These are phyloP conservation scores for Mercurialis annua DNA, from an alignment of 345 rosid genomes.

Conservation along the genomic window DNA sequence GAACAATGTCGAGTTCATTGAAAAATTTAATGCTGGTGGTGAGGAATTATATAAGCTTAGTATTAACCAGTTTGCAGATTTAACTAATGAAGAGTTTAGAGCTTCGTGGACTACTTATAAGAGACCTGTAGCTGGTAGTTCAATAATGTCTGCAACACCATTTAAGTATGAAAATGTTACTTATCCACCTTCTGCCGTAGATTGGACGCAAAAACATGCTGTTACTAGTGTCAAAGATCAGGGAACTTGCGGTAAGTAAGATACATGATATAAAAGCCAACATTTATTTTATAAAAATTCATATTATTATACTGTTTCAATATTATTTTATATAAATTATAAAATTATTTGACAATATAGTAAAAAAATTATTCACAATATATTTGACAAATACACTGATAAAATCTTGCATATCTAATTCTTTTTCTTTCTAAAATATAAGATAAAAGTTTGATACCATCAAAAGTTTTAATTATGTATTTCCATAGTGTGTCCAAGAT, in stretches of 20 bases:
- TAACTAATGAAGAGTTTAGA: conserved; percentile 29
- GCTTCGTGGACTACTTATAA: conserved; percentile 16
- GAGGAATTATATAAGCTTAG: conserved; percentile 31
- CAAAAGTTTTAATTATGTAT: too few species aligned
- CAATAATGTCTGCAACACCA: neutral
- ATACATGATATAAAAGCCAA: neutral
- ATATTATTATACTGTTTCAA: too few species aligned
- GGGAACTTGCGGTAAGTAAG: conserved; percentile 36
- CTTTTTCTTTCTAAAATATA: too few species aligned
- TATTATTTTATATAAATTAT: too few species aligned
- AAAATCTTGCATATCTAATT: too few species aligned
- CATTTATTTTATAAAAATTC: too few species aligned
- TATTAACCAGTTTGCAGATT: conserved; percentile 36
- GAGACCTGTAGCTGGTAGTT: neutral
- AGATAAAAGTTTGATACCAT: too few species aligned
- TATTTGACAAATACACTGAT: too few species aligned
- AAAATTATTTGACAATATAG: too few species aligned
- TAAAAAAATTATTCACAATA: too few species aligned
- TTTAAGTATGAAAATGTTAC: conserved; percentile 19
- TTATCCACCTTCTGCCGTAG: conserved; percentile 16
- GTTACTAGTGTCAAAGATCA: conserved; percentile 39
- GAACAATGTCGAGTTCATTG: conserved; percentile 33
- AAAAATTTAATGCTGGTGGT: conserved; percentile 24
- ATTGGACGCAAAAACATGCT: conserved; percentile 40
- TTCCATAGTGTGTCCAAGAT: too few species aligned